These are phyloP conservation scores for Pseudophaeomoniella oleicola DNA, from an alignment of 2,329 filamentous ascomycete genomes.

Conservation along the genomic window DNA sequence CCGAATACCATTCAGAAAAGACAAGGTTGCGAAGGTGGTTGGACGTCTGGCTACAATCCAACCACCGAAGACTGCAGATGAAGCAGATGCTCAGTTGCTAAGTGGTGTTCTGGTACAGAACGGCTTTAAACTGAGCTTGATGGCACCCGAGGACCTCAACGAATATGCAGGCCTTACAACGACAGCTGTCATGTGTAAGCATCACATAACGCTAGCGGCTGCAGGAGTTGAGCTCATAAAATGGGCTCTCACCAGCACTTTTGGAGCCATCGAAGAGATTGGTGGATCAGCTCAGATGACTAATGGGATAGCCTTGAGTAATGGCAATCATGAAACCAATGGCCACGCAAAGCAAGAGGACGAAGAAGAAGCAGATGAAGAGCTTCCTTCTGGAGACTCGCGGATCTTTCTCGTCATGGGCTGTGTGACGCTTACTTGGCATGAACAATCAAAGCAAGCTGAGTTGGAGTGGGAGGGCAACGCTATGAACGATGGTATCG, in stretches of 20 bases:
- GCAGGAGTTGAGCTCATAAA: constrained; percentile 82
- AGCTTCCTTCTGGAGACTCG: constrained; percentile 21
- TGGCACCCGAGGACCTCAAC: constrained; percentile 89
- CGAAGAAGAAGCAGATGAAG: constrained; percentile 29
- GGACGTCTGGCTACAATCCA: constrained; percentile 76
- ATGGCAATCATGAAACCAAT: constrained; percentile 21
- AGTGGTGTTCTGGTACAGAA: constrained; percentile 91
- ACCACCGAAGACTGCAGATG: constrained; percentile 41
- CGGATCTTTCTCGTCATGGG: constrained; percentile 64
- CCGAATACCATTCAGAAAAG: constrained; percentile 84
- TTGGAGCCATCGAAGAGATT: constrained; percentile 60
- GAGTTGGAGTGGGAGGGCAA: constrained; percentile 97
- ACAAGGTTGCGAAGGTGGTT: constrained; percentile 92
- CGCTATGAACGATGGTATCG: constrained; percentile 91
- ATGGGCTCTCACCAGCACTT: constrained; percentile 90
- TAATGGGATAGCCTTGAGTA: constrained; percentile 14
- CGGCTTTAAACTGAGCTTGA: constrained; percentile 91
- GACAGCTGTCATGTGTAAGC: constrained; percentile 83
- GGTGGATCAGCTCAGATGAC: constrained; percentile 11
- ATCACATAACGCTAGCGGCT: constrained; percentile 73
- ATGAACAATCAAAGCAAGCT: constrained; percentile 56
- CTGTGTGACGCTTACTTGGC: constrained; percentile 69
- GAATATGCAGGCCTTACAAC: constrained; percentile 97
- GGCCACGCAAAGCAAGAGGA: constrained; percentile 7
- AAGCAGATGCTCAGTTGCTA: constrained; percentile 46